Conservation (phyloP, 179 eudicot species). For the Beta lomatogona region DNA sequence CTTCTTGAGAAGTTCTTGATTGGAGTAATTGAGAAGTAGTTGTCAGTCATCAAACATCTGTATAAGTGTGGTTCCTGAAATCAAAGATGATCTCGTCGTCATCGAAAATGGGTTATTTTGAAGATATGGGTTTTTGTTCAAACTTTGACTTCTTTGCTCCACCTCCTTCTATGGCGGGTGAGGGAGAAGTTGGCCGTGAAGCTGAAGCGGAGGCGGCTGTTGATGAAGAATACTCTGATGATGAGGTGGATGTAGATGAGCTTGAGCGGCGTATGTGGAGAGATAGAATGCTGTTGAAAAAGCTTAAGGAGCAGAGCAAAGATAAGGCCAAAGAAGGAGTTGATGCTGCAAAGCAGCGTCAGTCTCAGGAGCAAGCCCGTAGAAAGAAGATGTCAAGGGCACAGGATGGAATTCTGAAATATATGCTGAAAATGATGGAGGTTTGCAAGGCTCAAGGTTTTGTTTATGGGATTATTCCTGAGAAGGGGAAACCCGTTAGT, state of each 20-base stretch:
- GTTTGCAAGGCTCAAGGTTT: conserved; percentile 52
- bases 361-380: conserved; percentile 42
- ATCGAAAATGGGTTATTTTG: conserved; percentile 23
- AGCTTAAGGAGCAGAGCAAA: conserved; percentile 36
- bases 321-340: conserved; percentile 27
- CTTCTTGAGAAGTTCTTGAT: not conserved
- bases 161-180: conserved; percentile 4
- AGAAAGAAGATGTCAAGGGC: conserved; percentile 48
- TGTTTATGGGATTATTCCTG: conserved; percentile 51
- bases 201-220: conserved; percentile 31
- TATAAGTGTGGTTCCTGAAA: not conserved
- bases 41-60: not conserved
- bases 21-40: not conserved
- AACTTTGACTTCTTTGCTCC: conserved; percentile 27
- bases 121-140: conserved; percentile 33
- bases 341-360: conserved; percentile 34
- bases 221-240: conserved; percentile 42
- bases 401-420: conserved; percentile 44
- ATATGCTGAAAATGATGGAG: conserved; percentile 52
- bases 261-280: conserved; percentile 48
- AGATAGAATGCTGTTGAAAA: conserved; percentile 33
- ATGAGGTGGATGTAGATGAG: conserved; percentile 42
- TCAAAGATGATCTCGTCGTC: not conserved
- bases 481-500: conserved; percentile 45
- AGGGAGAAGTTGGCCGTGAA: conserved; percentile 33